Percentiles rank a stretch among this genome's conserved stretches.
These are phyloP conservation scores for Phytophthora megakarya DNA, from an alignment of 352 stramenopile genomes.

Conservation along the genomic window DNA sequence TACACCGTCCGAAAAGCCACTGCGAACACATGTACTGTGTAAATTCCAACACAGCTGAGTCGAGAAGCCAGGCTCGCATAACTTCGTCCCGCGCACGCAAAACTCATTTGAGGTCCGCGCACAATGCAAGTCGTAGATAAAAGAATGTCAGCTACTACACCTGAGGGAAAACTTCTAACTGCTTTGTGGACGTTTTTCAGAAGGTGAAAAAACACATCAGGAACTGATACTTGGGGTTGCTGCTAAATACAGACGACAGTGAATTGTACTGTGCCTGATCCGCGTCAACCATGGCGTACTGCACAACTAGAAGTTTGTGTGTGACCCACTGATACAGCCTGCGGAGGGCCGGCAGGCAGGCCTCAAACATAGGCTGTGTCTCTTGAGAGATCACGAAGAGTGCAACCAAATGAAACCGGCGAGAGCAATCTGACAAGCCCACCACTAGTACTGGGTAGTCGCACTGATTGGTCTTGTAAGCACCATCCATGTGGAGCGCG, in stretches of 20 bases:
- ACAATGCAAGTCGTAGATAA: conserved; percentile 17
- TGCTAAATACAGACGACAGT: too few relatives aligned
- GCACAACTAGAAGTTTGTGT: too few relatives aligned
- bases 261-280: too few relatives aligned
- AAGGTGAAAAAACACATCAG: background rate
- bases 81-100: background rate
- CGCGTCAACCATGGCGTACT: too few relatives aligned
- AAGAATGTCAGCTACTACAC: background rate
- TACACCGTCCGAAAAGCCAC: background rate
- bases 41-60: background rate
- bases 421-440: background rate
- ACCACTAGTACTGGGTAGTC: conserved; percentile 2
- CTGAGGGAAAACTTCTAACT: background rate
- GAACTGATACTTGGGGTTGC: too few relatives aligned
- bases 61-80: background rate
- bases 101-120: background rate
- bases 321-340: too few relatives aligned
- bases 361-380: too few relatives aligned
- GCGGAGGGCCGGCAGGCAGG: too few relatives aligned
- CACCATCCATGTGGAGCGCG: background rate
- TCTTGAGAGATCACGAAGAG: background rate
- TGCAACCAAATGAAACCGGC: conserved; percentile 1
- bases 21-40: background rate
- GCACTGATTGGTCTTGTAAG: background rate
- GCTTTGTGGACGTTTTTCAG: conserved; percentile 1